Conservation (phyloP, 495 filamentous ascomycete species). For the Daldinia childiae region DNA sequence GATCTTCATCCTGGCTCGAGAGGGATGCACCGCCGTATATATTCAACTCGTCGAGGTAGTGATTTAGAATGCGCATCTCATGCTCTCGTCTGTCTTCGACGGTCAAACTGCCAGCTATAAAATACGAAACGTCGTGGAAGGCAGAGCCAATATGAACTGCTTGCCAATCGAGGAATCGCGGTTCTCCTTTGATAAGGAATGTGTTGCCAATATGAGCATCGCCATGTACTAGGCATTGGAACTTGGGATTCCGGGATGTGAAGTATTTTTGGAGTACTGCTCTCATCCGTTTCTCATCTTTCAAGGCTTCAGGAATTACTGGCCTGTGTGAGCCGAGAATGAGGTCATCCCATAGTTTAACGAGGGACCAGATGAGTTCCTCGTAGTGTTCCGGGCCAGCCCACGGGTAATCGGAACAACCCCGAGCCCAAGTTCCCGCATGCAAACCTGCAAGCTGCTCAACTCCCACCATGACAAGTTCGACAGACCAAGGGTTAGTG, state of each 20-base stretch:
- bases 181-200: slow-evolving; percentile 27
- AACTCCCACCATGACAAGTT: no score
- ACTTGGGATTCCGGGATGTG: slow-evolving; percentile 32
- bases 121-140: slow-evolving; percentile 44
- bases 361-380: no score
- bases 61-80: slow-evolving; percentile 72
- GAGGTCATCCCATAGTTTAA: no score
- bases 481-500: no score
- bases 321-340: no score
- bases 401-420: no score
- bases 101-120: slow-evolving; percentile 47
- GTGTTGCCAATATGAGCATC: slow-evolving; percentile 45
- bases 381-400: no score
- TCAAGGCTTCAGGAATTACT: no score
- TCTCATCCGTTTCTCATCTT: no score
- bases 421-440: no score
- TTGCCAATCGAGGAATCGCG: slow-evolving; percentile 45
- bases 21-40: slow-evolving; percentile 41
- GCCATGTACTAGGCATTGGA: slow-evolving; percentile 40
- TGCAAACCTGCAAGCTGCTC: no score
- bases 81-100: slow-evolving; percentile 72
- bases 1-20: slow-evolving; percentile 36
- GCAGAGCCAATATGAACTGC: slow-evolving; percentile 40
- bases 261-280: slow-evolving; percentile 41
- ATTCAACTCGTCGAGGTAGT: slow-evolving; percentile 58